Evolutionary conservation across 2,329 filamentous ascomycete species (phyloP), one percentile per base, ranked within the genome.

Genomic region (Malbranchea zuffiana): DNA sequence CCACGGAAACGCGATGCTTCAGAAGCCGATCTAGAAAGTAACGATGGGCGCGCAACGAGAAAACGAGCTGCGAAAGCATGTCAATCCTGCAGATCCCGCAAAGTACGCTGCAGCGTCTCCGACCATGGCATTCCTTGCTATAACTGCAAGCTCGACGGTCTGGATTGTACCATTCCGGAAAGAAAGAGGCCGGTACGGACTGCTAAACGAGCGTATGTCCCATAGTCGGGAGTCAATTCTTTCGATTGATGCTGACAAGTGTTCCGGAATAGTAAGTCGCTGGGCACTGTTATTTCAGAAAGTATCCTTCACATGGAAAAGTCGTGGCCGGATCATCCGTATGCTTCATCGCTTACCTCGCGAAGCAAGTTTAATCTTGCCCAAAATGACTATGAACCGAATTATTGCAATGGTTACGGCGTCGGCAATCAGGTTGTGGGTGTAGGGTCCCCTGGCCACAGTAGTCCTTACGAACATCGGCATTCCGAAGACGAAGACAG

Each of bases 11-110:
- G 41, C 20, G 38, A n/a, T 6, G 33, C 33, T 15, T 40, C 38
- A 26, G 41, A 36, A 4, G 41, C 41, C 24, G 37, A 19, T 10
- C 31, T 43, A 10, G 38, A 37, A 25, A 16, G 11, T 30, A 15
- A 29, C 3, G 41, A 38, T 18, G 29, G 17, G 10, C 40, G 38
- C 18, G 7, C 25, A 23, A 41, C 35, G 35, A 94, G 94, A 63
- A 74, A 86, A 53, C 26, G 67, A 42, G 66, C 67, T 2, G 50
- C 65, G 15, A 68, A 69, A 37, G 67, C 67, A 6, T 70, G 67
- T 32, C 51, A 68, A 5, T 66, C 63, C 6, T 70, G 66, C 45
- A 57, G 67, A 7, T 59, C 66, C 10, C 55, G 67, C 17, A 69
- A 70, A 47, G 66, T 70, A 17, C 56, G 67, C 16, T 70, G 67